Evolutionary conservation across 2,329 filamentous ascomycete species (phyloP).

Genomic region (Fusarium dlaminii): DNA sequence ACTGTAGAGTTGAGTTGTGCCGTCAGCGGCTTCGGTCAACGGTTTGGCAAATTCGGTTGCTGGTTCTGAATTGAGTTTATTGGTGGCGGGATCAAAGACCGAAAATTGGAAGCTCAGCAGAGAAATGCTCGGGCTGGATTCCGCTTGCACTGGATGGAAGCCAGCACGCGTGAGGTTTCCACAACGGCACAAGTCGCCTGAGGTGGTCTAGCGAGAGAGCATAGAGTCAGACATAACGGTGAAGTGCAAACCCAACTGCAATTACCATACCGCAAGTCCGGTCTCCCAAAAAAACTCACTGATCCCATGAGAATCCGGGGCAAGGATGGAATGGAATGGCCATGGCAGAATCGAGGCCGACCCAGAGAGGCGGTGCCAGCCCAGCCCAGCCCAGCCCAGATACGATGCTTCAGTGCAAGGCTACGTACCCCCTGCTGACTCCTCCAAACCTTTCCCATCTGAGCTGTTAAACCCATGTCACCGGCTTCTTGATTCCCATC

Average conservation of each 20-base stretch:
- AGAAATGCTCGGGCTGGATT: constrained; percentile 1
- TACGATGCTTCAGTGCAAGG: constrained; percentile 24
- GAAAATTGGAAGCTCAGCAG: constrained; percentile 3
- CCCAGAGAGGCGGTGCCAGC: constrained; percentile 37
- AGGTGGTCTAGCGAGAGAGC: not conserved
- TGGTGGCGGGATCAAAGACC: constrained; percentile 6
- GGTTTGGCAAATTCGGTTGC: not conserved
- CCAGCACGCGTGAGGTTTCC: constrained; percentile 10
- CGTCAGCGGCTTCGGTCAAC: constrained; percentile 33
- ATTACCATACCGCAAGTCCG: not conserved
- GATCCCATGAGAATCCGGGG: constrained; percentile 23
- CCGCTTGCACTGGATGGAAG: not conserved
- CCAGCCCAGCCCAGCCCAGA: not conserved
- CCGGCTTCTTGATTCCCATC: constrained; percentile 14
- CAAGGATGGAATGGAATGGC: constrained; percentile 11
- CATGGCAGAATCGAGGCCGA: constrained; percentile 25
- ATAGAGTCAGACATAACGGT: constrained; percentile 8
- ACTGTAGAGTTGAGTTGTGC: constrained; percentile 6
- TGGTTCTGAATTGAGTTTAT: constrained; percentile 21
- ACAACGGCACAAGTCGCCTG: not conserved
- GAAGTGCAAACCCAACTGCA: not conserved
- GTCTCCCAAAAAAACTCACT: constrained; percentile 4
- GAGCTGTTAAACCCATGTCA: constrained; percentile 9
- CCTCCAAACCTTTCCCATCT: constrained; percentile 13
- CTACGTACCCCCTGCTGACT: constrained; percentile 35